A percentile compares a stretch with the other conserved stretches of the same genome.
Evolutionary conservation across 2,329 filamentous ascomycete genomes (phyloP).

Genomic region (Apiospora pterosperma): DNA sequence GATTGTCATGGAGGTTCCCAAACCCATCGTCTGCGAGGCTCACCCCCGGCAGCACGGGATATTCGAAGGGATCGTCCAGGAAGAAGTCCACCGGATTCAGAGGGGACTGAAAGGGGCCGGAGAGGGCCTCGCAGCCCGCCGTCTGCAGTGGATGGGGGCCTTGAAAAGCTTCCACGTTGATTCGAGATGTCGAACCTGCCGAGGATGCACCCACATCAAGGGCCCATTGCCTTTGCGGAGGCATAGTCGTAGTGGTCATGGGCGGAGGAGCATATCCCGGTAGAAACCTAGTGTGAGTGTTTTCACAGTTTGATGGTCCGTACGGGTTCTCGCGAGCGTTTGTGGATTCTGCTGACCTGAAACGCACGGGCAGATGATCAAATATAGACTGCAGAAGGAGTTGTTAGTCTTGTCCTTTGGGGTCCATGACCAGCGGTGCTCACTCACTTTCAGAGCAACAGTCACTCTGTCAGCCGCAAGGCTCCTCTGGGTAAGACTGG

Average conservation of each 20-base stretch:
- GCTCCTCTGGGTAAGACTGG: slow-evolving; percentile 9
- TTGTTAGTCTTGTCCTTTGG: not conserved
- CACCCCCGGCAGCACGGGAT: slow-evolving; percentile 7
- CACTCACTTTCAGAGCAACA: slow-evolving; percentile 9
- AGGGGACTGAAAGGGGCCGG: not conserved
- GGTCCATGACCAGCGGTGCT: too few species aligned
- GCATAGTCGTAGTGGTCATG: not conserved
- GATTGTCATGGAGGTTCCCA: not conserved
- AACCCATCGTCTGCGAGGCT: slow-evolving; percentile 4
- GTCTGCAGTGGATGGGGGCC: not conserved
- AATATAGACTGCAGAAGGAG: slow-evolving; percentile 4
- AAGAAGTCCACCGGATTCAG: slow-evolving; percentile 1
- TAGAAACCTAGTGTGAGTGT: not conserved
- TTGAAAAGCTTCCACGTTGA: not conserved
- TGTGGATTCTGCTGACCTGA: not conserved
- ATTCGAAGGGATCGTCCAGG: slow-evolving; percentile 9
- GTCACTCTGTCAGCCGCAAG: slow-evolving; percentile 10
- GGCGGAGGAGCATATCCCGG: not conserved
- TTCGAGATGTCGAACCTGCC: not conserved
- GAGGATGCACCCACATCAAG: not conserved
- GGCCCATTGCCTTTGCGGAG: not conserved
- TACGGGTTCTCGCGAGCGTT: not conserved
- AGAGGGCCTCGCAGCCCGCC: not conserved
- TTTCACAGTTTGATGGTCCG: not conserved
- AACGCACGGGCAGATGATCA: slow-evolving; percentile 3